Percentiles rank a stretch among this genome's conserved stretches.
phyloP scores from a whole-genome alignment of 805 yeast genomes.

The Kodamaea leandrae region DNA sequence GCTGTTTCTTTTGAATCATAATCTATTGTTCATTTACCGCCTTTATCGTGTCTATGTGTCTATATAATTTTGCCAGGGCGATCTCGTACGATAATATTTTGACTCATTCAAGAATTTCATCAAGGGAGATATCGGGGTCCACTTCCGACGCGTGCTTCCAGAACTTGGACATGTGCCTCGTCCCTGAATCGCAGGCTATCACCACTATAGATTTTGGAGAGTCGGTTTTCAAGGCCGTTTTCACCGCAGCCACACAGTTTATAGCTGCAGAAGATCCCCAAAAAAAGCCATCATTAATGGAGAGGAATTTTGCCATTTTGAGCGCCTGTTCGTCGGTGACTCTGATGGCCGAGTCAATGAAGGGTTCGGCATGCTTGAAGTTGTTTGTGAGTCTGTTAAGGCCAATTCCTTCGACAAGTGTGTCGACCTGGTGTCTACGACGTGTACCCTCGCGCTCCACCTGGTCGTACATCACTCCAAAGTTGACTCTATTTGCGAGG shows the following conservation, averaged over 20 bases:
- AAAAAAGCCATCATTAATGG: conserved; percentile 83
- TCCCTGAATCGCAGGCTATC: conserved; percentile 89
- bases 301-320: conserved; percentile 81
- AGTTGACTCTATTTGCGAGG: conserved; percentile 75
- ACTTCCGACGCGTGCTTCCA: conserved; percentile 68
- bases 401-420: conserved; percentile 92
- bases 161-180: conserved; percentile 85
- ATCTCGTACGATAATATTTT: background rate
- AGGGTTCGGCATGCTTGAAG: conserved; percentile 65
- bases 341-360: conserved; percentile 74
- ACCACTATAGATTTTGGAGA: conserved; percentile 73
- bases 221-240: conserved; percentile 43
- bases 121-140: conserved; percentile 34
- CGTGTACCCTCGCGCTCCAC: conserved; percentile 92
- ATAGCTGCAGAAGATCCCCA: conserved; percentile 93
- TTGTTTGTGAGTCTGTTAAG: conserved; percentile 82
- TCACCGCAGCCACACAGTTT: conserved; percentile 85
- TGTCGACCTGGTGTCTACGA: conserved; percentile 94
- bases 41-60: background rate
- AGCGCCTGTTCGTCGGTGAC: conserved; percentile 80
- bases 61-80: background rate
- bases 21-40: background rate
- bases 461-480: conserved; percentile 89
- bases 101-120: conserved; percentile 23
- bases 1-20: too few relatives aligned